Percentiles rank a stretch among this genome's conserved stretches.
These are phyloP conservation scores for Ilyonectria destructans DNA, from an alignment of 2,329 filamentous ascomycete genomes.

Conservation along the genomic window DNA sequence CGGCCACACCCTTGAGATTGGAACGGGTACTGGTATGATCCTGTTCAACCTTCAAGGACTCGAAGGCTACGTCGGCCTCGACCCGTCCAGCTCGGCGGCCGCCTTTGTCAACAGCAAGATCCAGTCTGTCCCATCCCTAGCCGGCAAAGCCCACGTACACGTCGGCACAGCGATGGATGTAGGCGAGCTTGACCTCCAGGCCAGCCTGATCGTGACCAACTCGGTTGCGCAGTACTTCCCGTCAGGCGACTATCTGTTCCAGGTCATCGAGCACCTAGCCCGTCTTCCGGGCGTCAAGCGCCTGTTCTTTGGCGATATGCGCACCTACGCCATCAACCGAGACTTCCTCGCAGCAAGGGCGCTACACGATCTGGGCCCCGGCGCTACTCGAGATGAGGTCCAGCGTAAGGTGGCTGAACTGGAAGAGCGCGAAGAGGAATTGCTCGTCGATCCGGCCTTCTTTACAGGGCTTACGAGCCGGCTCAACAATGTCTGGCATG, in stretches of 20 bases:
- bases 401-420: conserved; percentile 31
- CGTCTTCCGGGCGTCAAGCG: conserved; percentile 10
- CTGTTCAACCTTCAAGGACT: conserved; percentile 47
- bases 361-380: conserved; percentile 8
- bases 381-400: conserved; percentile 22
- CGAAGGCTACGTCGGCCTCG: conserved; percentile 49
- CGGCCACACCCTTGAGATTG: conserved; percentile 49
- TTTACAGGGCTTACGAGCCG: conserved; percentile 46
- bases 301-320: conserved; percentile 44
- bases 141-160: not conserved
- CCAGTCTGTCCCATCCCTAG: conserved; percentile 30
- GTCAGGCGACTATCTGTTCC: conserved; percentile 41
- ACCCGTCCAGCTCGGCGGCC: conserved; percentile 44
- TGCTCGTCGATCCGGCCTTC: conserved; percentile 47
- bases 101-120: conserved; percentile 39
- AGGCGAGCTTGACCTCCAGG: not conserved
- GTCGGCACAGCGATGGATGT: conserved; percentile 43
- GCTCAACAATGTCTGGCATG: too few species aligned
- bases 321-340: conserved; percentile 37
- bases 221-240: conserved; percentile 52
- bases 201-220: conserved; percentile 47
- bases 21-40: conserved; percentile 53
- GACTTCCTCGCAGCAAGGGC: conserved; percentile 37
- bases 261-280: conserved; percentile 34
- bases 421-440: conserved; percentile 36